These are phyloP conservation scores for Penicillium coprophilum DNA, from an alignment of 495 filamentous ascomycete species.

Conservation along the genomic window DNA sequence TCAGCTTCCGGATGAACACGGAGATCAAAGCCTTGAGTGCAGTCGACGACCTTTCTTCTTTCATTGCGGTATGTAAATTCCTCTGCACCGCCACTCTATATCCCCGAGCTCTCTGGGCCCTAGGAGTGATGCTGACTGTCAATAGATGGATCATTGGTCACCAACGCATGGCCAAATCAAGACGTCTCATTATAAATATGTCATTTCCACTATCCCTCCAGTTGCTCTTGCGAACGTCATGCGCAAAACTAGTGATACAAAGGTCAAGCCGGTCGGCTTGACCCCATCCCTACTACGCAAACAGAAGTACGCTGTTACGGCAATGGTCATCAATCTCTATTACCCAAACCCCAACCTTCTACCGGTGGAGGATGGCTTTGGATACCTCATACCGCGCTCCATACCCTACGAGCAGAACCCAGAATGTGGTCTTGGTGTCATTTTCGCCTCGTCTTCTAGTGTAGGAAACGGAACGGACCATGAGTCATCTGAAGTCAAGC, in stretches of 20 bases:
- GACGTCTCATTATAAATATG: conserved; percentile 53
- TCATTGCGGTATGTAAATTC: conserved; percentile 4
- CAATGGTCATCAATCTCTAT: conserved; percentile 91
- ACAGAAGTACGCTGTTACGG: conserved; percentile 66
- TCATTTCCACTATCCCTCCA: conserved; percentile 69
- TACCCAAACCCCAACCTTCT: conserved; percentile 65
- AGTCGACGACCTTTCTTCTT: neutral
- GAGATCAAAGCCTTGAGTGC: conserved; percentile 16
- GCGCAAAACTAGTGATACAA: neutral
- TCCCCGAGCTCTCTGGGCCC: neutral
- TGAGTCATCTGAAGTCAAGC: conserved; percentile 27
- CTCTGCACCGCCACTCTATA: neutral
- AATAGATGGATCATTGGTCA: neutral
- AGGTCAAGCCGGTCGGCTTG: neutral
- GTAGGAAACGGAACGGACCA: conserved; percentile 5
- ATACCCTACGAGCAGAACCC: conserved; percentile 72
- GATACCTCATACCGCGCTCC: conserved; percentile 80
- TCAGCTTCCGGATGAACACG: conserved; percentile 25
- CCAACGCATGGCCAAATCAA: neutral
- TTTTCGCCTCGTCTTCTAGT: conserved; percentile 78
- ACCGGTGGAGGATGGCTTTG: conserved; percentile 66
- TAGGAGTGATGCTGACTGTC: neutral
- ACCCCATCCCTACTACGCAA: conserved; percentile 25
- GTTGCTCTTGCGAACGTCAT: conserved; percentile 30
- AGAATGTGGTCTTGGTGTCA: conserved; percentile 81